Base-by-base conservation (phyloP, 352 stramenopile genomes). In the Aphanomyces astaci region DNA sequence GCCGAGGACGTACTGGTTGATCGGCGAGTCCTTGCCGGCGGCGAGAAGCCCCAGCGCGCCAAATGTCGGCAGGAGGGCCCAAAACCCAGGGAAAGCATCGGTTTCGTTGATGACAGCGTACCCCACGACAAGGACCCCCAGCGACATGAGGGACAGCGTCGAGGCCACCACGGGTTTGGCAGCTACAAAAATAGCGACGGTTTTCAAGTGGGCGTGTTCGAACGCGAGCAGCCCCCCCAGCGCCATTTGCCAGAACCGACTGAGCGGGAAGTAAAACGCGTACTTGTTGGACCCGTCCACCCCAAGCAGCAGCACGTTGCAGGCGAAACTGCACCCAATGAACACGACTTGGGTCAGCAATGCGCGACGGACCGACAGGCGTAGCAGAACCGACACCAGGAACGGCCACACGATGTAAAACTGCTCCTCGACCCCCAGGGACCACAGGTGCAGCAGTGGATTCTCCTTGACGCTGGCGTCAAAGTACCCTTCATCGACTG, bases 331-430 rank as follows among this genome's bases (percentile, higher is more conserved):
- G 19, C 25, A n/a, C 30, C 3, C 51, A 4, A 36, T 22, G 9
- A 71, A 10, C 15, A 56, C 32, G 40, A 71, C 13, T 36, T 66
- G 64, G 13, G 1, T 4, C 9, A 24, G 15, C 17, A 71, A 4
- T 19, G 53, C 64, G 5, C 19, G 22, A n/a, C 56, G 49, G 24
- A 55, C 0, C 0, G 31, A 19, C 13, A 40, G 30, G 2, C 7
- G 15, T 3, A 32, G n/a, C 9, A 71, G 7, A 11, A 71, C 7
- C 28, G 52, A 43, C 17, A 55, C 40, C 4, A 71, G 19, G 32
- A 71, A 55, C 11, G 64, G 64, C 64, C 64, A 71, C 66, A 71
- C 10, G 24, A 71, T 71, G 55, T 71, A 71, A 40, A 66, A 71
- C 48, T 71, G 64, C 51, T 71, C 64, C 28, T 71, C 64, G n/a